Evolutionary conservation across 345 rosid species (phyloP), one percentile per base, ranked within the genome.

Genomic region (Citrus hindsii): DNA sequence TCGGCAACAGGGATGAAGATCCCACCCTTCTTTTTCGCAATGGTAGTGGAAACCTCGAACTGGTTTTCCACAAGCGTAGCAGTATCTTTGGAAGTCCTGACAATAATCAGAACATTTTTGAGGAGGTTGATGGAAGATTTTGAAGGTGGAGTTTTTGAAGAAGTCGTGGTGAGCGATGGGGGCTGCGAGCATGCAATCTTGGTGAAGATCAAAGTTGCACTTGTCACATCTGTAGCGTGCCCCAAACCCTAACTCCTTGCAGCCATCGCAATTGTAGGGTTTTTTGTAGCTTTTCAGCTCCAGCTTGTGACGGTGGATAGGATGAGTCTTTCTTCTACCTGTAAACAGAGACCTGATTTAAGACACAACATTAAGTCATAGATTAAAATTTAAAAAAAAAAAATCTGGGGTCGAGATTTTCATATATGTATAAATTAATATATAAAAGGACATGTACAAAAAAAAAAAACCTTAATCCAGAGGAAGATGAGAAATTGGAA

Each of bases 251-350:
- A 9, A 33, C 55, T 48, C 53, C 71, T 64, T 78, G 71, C 81
- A 78, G 12, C 81, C 81, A n/a, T 78, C 71, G 40, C 81, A 78
- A 9, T 4, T 53, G 76, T 78, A 78, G 38, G 58, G 37, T 2
- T 71, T 71, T 51, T 35, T 4, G 35, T 32, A 51, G 53, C 22
- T 35, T 42, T 63, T 78, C 21, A 2, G 35, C 71, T 48, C 30
- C 13, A 79, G 74, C 38, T 37, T 6, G 28, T 56, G 74, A 51
- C 13, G 35, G 79, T 76, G 79, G 56, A 28, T n/a, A 25, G 55
- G 18, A 30, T 69, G 74, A 38, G n/a, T 25, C 61, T 40, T 67
- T 73, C 67, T 51, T 42, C 22, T 79, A 5, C 9, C 1, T 24
- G 42, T 69, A 32, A 5, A 9, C 9, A 0, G 9, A 30, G 71